phyloP scores from a whole-genome alignment of 306 rosid genomes.

The Vachellia pachyceras region DNA sequence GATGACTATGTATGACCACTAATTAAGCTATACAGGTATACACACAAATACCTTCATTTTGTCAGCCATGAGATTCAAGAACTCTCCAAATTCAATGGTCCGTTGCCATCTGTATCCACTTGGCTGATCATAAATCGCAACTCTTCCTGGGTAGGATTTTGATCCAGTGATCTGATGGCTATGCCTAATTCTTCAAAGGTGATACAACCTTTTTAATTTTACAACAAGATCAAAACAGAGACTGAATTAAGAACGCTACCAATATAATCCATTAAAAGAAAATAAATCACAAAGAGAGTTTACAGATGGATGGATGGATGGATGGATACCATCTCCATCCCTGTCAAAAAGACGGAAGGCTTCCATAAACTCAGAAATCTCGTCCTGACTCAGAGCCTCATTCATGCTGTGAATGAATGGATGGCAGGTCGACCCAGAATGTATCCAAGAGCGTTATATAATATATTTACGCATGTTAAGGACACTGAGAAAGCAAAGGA shows the following conservation, averaged over 20 bases:
- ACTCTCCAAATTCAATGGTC: slow-evolving; percentile 74
- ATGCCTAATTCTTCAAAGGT: slow-evolving; percentile 63
- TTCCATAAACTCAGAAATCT: slow-evolving; percentile 64
- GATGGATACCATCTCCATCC: slow-evolving; percentile 67
- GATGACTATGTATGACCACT: no score
- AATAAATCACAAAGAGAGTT: background rate
- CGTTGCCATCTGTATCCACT: slow-evolving; percentile 58
- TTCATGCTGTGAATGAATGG: background rate
- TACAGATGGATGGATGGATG: background rate
- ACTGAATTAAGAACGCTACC: background rate
- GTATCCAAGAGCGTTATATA: background rate
- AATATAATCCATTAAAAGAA: background rate
- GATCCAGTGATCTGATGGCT: slow-evolving; percentile 50
- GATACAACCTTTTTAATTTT: slow-evolving; percentile 53
- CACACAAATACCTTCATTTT: slow-evolving; percentile 57
- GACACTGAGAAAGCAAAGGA: background rate
- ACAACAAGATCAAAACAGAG: background rate
- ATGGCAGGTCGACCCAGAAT: background rate
- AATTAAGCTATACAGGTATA: no score
- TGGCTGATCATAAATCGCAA: slow-evolving; percentile 62
- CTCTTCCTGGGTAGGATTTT: slow-evolving; percentile 62
- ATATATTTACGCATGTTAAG: background rate
- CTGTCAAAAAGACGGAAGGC: slow-evolving; percentile 68
- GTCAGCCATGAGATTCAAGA: slow-evolving; percentile 68
- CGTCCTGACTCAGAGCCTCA: slow-evolving; percentile 52